Percentiles rank a stretch among this genome's conserved stretches.
Conservation (phyloP, 2,329 filamentous ascomycete species). For the Curvularia spicifera region DNA sequence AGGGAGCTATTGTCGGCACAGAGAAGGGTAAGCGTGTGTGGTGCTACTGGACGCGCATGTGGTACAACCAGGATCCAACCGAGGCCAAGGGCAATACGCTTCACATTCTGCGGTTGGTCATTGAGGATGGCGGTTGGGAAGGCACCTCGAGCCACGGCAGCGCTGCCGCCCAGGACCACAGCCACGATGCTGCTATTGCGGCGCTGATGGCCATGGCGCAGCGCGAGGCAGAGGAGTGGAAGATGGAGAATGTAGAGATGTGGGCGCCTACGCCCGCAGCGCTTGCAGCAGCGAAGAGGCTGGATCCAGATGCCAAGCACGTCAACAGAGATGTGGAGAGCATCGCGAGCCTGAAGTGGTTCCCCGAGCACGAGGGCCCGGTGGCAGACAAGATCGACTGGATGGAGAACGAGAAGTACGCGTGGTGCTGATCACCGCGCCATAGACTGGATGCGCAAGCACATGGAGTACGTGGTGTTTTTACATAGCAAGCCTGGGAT, state of each 20-base stretch:
- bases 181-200: conserved; percentile 56
- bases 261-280: conserved; percentile 77
- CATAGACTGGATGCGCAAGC: not conserved
- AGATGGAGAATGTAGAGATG: conserved; percentile 72
- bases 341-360: conserved; percentile 76
- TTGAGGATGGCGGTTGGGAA: conserved; percentile 62
- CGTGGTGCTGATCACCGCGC: conserved; percentile 66
- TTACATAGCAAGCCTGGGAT: not conserved
- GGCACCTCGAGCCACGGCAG: conserved; percentile 31
- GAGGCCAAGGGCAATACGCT: conserved; percentile 68
- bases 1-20: conserved; percentile 71
- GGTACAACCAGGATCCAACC: conserved; percentile 62
- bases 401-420: conserved; percentile 79
- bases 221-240: conserved; percentile 73
- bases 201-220: conserved; percentile 72
- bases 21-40: conserved; percentile 66
- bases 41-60: conserved; percentile 75
- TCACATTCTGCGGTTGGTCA: conserved; percentile 71
- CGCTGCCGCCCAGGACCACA: conserved; percentile 18
- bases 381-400: conserved; percentile 66
- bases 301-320: conserved; percentile 60
- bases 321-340: conserved; percentile 67
- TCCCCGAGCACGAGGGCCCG: conserved; percentile 54
- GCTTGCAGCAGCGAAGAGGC: conserved; percentile 50
- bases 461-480: not conserved